These are phyloP conservation scores for Rhodomyrtus psidioides DNA, from an alignment of 441 rosid species.

Conservation along the genomic window DNA sequence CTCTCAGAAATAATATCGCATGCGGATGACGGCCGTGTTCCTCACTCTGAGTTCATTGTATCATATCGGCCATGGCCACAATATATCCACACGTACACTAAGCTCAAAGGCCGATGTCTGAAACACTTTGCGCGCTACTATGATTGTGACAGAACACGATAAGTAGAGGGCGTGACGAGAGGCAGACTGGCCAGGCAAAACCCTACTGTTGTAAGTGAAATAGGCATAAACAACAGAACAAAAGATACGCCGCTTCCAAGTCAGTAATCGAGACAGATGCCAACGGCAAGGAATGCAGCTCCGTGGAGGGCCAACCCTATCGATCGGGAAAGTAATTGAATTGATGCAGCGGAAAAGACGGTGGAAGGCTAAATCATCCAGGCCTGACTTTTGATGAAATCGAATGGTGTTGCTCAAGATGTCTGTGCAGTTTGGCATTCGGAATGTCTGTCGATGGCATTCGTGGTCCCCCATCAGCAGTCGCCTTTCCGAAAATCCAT, in stretches of 20 bases:
- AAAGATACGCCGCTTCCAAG: no score
- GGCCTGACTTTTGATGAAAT: neutral
- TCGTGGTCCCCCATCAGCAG: neutral
- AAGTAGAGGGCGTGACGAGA: neutral
- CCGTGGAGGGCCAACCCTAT: neutral
- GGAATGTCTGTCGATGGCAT: neutral
- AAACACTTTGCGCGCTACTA: neutral
- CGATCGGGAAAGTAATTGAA: neutral
- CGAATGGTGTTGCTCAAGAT: neutral
- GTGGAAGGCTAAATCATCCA: neutral
- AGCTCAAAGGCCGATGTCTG: neutral
- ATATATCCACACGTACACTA: neutral
- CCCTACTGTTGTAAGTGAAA: no score
- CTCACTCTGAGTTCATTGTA: neutral
- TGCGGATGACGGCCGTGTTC: neutral
- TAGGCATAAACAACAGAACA: no score
- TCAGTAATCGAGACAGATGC: neutral
- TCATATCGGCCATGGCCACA: neutral
- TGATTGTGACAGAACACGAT: neutral
- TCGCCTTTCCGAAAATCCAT: neutral
- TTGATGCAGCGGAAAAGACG: neutral
- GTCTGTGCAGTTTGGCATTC: neutral
- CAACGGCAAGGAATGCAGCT: neutral
- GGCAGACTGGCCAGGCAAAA: neutral
- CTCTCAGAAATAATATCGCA: no score